Percentiles rank a stretch among this genome's conserved stretches.
These are phyloP conservation scores for Vigna trinervia DNA, from an alignment of 306 rosid species.

Conservation along the genomic window DNA sequence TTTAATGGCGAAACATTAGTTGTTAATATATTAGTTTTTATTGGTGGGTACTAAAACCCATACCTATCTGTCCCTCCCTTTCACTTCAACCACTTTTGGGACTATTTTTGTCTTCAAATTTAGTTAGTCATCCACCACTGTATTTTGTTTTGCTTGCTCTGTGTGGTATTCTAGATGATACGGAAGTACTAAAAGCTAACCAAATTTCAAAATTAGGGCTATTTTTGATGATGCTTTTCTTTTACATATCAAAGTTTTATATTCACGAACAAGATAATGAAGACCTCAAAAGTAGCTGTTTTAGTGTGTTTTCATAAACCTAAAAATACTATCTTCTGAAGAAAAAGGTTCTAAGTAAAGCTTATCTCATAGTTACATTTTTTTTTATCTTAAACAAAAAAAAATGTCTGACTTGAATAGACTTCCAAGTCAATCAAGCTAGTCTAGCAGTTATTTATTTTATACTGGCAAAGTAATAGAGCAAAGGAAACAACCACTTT, in stretches of 20 bases:
- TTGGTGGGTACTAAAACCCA: too few relatives aligned
- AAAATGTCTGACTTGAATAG: slow-evolving; percentile 21
- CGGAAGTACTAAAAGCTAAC: neutral
- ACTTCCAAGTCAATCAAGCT: slow-evolving; percentile 22
- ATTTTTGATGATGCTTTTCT: neutral
- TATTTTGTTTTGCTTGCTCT: slow-evolving; percentile 28
- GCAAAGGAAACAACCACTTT: slow-evolving; percentile 14
- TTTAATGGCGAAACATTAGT: too few relatives aligned
- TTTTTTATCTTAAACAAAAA: neutral
- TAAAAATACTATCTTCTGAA: neutral
- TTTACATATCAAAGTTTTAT: neutral
- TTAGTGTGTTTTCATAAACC: neutral
- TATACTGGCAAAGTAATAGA: neutral
- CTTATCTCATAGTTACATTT: neutral
- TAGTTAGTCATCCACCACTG: neutral
- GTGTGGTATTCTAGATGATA: slow-evolving; percentile 19
- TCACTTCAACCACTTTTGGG: neutral
- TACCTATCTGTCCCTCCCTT: too few relatives aligned
- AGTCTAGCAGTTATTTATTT: neutral
- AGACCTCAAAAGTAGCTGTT: neutral
- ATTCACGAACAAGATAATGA: neutral
- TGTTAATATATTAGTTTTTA: too few relatives aligned
- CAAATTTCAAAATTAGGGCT: neutral
- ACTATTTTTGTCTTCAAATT: neutral
- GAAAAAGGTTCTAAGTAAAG: neutral